Conservation (phyloP, 495 filamentous ascomycete genomes). For the Hypoxylon intermedium region DNA sequence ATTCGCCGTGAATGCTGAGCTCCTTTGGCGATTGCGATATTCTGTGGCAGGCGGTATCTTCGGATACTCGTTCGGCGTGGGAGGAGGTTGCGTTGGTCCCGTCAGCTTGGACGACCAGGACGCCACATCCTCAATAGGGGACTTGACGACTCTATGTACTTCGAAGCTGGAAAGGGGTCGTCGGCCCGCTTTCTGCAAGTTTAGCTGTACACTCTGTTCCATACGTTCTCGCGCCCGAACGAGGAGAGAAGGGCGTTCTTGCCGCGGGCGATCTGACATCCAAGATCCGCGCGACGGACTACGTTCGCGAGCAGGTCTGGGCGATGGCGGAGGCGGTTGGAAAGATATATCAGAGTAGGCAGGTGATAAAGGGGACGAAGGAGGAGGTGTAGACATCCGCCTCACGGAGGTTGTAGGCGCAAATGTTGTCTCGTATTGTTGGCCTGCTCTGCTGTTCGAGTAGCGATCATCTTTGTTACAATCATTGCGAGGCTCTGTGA, state of each 20-base stretch:
- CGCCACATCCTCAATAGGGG: not conserved
- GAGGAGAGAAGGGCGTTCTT: conserved; percentile 11
- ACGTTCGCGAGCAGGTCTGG: not conserved
- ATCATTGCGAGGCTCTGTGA: not conserved
- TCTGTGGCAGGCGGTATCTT: not conserved
- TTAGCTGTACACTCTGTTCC: not conserved
- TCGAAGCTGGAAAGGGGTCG: conserved; percentile 18
- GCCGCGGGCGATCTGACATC: conserved; percentile 9
- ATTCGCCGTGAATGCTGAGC: not conserved
- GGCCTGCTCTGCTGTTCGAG: not conserved
- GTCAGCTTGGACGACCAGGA: not conserved
- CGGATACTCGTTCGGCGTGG: not conserved
- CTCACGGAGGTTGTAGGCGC: no score
- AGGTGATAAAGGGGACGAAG: not conserved
- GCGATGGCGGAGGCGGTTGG: not conserved
- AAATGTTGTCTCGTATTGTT: not conserved
- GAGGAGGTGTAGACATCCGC: not conserved
- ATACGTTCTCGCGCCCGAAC: conserved; percentile 13
- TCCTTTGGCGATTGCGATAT: not conserved
- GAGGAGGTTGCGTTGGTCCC: not conserved
- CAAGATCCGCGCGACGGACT: conserved; percentile 20
- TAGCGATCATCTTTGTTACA: not conserved
- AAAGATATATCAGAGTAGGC: not conserved
- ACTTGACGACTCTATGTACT: conserved; percentile 21
- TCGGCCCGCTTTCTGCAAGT: conserved; percentile 11